Evolutionary conservation across 805 yeast genomes (phyloP).

Genomic region (Teunomyces panamensis): DNA sequence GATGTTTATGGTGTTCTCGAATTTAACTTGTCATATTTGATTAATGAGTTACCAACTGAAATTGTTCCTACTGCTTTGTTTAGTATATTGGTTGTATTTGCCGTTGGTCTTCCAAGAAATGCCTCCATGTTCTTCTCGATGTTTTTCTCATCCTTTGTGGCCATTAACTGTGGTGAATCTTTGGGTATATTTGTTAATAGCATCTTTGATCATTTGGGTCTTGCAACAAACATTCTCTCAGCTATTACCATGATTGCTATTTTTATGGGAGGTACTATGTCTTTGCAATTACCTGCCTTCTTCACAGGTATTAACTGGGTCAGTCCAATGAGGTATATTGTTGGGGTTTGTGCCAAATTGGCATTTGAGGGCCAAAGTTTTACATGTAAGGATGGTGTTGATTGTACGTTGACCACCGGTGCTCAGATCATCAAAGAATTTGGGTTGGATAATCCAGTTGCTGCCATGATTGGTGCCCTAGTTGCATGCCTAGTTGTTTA

Average conservation of each 20-base stretch:
- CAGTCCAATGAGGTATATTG: slow-evolving; percentile 24
- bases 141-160: slow-evolving; percentile 14
- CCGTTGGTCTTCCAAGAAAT: slow-evolving; percentile 21
- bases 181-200: slow-evolving; percentile 25
- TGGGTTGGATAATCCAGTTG: slow-evolving; percentile 23
- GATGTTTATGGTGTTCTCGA: slow-evolving; percentile 20
- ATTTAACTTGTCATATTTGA: slow-evolving; percentile 19
- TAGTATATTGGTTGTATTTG: slow-evolving; percentile 21
- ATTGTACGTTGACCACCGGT: slow-evolving; percentile 30
- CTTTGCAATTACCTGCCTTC: slow-evolving; percentile 25
- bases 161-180: slow-evolving; percentile 24
- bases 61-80: slow-evolving; percentile 18
- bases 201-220: slow-evolving; percentile 21
- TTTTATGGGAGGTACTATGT: slow-evolving; percentile 32
- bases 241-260: slow-evolving; percentile 19
- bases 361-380: slow-evolving; percentile 17
- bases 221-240: slow-evolving; percentile 20
- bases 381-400: slow-evolving; percentile 10
- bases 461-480: slow-evolving; percentile 33
- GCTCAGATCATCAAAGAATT: slow-evolving; percentile 30
- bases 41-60: slow-evolving; percentile 26
- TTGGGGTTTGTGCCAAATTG: slow-evolving; percentile 19
- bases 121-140: slow-evolving; percentile 20
- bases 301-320: slow-evolving; percentile 23
- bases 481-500: slow-evolving; percentile 33